Conservation (phyloP, 805 yeast genomes). For the Yarrowia hollandica region DNA sequence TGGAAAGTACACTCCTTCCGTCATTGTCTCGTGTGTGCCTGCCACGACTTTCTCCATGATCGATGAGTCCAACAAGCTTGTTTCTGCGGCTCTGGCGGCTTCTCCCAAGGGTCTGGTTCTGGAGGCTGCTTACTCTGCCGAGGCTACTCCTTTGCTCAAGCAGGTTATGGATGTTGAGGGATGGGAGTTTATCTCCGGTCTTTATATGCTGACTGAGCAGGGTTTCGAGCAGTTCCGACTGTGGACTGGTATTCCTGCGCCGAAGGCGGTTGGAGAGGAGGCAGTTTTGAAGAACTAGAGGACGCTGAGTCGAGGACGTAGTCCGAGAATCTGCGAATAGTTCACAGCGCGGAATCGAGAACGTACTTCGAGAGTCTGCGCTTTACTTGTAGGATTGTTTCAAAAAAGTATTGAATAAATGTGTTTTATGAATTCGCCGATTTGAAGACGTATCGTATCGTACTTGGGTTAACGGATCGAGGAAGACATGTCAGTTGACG, state of each 20-base stretch:
- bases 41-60: constrained; percentile 62
- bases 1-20: constrained; percentile 49
- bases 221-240: constrained; percentile 82
- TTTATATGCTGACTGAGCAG: constrained; percentile 88
- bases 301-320: neutral
- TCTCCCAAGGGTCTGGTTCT: constrained; percentile 48
- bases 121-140: constrained; percentile 95
- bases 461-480: too few species aligned
- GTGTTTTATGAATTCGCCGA: too few species aligned
- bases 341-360: neutral
- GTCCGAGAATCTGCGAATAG: too few species aligned
- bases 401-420: too few species aligned
- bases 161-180: constrained; percentile 60
- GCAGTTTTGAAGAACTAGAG: constrained; percentile 29
- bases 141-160: constrained; percentile 80
- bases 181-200: constrained; percentile 89
- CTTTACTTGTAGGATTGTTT: too few species aligned
- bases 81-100: constrained; percentile 48
- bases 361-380: too few species aligned
- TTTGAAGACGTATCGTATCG: too few species aligned
- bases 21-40: constrained; percentile 80
- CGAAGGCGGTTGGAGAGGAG: constrained; percentile 34
- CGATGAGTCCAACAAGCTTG: constrained; percentile 51
- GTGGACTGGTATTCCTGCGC: constrained; percentile 54
- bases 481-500: too few species aligned